Evolutionary conservation across 176 grass and related monocot genomes (phyloP), one percentile per base, ranked within the genome.

Genomic region (Chrysopogon serrulatus): DNA sequence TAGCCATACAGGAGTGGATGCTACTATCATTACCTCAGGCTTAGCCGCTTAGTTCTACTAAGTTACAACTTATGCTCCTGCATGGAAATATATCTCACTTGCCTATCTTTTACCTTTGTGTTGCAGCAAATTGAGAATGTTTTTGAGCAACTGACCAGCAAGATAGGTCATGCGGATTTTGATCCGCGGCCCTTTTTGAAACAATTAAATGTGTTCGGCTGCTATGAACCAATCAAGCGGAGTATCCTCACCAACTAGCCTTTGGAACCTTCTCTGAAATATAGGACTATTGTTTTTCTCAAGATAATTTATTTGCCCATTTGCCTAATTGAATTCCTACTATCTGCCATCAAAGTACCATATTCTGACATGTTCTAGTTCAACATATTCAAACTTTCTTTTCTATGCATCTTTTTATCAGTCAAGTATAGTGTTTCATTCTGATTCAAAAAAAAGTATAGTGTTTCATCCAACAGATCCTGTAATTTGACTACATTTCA

Each of bases 171-270:
- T 66, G 80, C 64, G 4, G 90, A 87, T 30, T 92, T 92, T 84
- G 84, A 92, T 49, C 79, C 86, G 18, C 87, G 53, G 6, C 68
- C 80, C 34, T 32, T 28, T 1, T 68, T 89, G 84, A 87, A 87
- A 81, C 70, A 87, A 87, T 87, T 76, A 84, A 89, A 84, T 4
- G n/a, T 15, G 76, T 76, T 74, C 45, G 70, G 49, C 5, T 79
- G 89, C 45, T 92, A 89, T 26, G 49, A 59, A 59, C 83, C 69
- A 47, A 92, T 92, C 60, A 92, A 89, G 75, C 90, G 87, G 8
- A 92, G 90, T 92, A 89, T 92, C 90, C 87, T 18, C 69, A 86
- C 1, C 26, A 35, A 11, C n/a, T 41, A 43, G 79, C 78, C 33
- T 14, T 76, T 32, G 74, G 1, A 61, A 76, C 27, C 5, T 39